Percentiles rank a stretch among this genome's conserved stretches.
Conservation (phyloP, 345 rosid species). For the Gossypium mustelinum region DNA sequence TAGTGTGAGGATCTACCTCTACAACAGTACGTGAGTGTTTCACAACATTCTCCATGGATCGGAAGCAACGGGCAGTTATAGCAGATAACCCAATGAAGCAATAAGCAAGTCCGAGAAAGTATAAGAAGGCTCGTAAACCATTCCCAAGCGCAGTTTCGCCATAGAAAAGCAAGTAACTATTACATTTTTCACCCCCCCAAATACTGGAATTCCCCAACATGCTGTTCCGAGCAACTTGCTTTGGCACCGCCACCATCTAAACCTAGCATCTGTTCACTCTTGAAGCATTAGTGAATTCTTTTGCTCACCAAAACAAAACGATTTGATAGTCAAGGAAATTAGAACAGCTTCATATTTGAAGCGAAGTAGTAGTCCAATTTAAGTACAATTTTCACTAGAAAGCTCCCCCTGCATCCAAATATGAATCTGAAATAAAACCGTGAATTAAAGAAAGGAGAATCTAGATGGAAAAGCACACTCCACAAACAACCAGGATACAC, state of each 20-base stretch:
- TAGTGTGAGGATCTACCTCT: conserved; percentile 57
- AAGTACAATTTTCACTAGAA: not conserved
- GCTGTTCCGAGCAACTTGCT: conserved; percentile 7
- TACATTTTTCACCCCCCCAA: conserved; percentile 35
- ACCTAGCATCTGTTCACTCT: conserved; percentile 15
- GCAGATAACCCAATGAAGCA: conserved; percentile 88
- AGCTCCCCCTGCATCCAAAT: not conserved
- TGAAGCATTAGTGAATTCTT: conserved; percentile 13
- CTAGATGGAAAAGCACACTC: not conserved
- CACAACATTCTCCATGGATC: conserved; percentile 88
- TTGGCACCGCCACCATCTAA: conserved; percentile 25
- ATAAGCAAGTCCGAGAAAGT: conserved; percentile 72
- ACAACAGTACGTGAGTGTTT: conserved; percentile 80
- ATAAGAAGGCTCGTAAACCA: conserved; percentile 45
- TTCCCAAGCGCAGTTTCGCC: conserved; percentile 47
- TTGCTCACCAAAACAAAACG: not conserved
- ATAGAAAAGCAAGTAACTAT: conserved; percentile 35
- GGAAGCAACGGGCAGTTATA: conserved; percentile 72
- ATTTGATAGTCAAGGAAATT: conserved; percentile 10
- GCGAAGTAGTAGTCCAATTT: not conserved
- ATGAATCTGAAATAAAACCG: conserved; percentile 1
- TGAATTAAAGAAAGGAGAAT: not conserved
- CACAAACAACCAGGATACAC: not conserved
- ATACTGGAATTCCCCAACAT: conserved; percentile 14
- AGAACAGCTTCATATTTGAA: not conserved